Evolutionary conservation across 805 yeast species (phyloP).

Genomic region (Metschnikowia cerradonensis): DNA sequence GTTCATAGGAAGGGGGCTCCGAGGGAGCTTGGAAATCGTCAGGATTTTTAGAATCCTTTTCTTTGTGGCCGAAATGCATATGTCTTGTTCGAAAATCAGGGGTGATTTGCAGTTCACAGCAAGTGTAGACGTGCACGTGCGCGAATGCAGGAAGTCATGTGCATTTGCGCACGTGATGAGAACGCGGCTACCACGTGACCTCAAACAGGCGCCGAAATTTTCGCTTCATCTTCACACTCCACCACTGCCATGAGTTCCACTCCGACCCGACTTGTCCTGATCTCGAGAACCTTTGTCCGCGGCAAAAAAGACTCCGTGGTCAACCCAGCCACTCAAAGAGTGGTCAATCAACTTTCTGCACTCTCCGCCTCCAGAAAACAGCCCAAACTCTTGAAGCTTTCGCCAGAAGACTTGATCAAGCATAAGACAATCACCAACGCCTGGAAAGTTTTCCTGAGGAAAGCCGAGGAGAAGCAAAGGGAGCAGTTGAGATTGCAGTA

Average conservation of each 20-base stretch:
- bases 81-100: not conserved
- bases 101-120: not conserved
- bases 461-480: conserved; percentile 40
- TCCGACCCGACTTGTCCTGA: not conserved
- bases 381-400: conserved; percentile 73
- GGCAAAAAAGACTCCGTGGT: conserved; percentile 29
- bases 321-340: conserved; percentile 38
- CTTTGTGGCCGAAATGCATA: conserved; percentile 3
- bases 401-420: conserved; percentile 77
- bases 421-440: conserved; percentile 81
- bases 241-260: conserved; percentile 2
- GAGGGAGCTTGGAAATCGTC: not conserved
- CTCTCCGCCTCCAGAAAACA: conserved; percentile 83
- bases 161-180: not conserved
- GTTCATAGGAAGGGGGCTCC: conserved; percentile 18
- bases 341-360: conserved; percentile 66
- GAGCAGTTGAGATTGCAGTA: conserved; percentile 56
- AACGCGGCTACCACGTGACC: not conserved
- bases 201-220: conserved; percentile 1
- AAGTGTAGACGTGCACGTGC: not conserved
- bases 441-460: conserved; percentile 64
- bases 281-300: conserved; percentile 23
- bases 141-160: not conserved
- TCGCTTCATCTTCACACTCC: not conserved
- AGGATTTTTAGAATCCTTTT: not conserved